phyloP scores from a whole-genome alignment of 2,329 filamentous ascomycete species.

The Zymoseptoria tritici region DNA sequence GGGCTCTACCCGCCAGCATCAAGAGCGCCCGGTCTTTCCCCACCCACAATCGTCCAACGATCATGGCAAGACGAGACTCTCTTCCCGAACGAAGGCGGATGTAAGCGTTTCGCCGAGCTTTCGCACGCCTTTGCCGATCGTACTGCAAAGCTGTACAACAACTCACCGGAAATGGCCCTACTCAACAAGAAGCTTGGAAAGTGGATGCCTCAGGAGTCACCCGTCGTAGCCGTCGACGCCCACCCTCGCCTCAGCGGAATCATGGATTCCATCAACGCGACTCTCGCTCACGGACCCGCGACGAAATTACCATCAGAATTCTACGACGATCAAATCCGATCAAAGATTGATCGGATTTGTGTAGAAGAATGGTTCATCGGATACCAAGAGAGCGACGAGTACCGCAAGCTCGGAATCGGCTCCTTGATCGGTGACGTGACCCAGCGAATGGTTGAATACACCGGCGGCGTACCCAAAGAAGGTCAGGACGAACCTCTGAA shows the following conservation, averaged over 20 bases:
- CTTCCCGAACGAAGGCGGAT: constrained; percentile 44
- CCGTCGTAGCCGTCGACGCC: constrained; percentile 71
- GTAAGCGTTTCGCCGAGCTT: constrained; percentile 42
- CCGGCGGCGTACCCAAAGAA: constrained; percentile 33
- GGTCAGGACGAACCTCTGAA: constrained; percentile 48
- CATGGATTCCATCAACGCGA: constrained; percentile 90
- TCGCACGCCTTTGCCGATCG: constrained; percentile 42
- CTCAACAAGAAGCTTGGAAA: constrained; percentile 69
- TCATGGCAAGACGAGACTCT: constrained; percentile 43
- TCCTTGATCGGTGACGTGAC: constrained; percentile 77
- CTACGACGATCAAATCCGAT: constrained; percentile 66
- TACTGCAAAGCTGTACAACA: constrained; percentile 42
- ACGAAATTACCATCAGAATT: constrained; percentile 78
- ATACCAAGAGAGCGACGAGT: constrained; percentile 76
- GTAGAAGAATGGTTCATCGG: constrained; percentile 92
- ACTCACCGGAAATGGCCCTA: constrained; percentile 72
- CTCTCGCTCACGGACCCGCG: constrained; percentile 70
- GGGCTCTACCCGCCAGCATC: constrained; percentile 41
- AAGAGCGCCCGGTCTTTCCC: constrained; percentile 35
- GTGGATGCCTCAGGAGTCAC: constrained; percentile 68
- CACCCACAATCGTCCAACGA: constrained; percentile 40
- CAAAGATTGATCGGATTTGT: constrained; percentile 63
- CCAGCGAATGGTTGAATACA: constrained; percentile 40
- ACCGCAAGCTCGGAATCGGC: constrained; percentile 83
- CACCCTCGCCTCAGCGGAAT: constrained; percentile 80